A percentile compares a stretch with the other conserved stretches of the same genome.
These are phyloP conservation scores for Fragilaria radians DNA, from an alignment of 108 stramenopile genomes.

Conservation along the genomic window DNA sequence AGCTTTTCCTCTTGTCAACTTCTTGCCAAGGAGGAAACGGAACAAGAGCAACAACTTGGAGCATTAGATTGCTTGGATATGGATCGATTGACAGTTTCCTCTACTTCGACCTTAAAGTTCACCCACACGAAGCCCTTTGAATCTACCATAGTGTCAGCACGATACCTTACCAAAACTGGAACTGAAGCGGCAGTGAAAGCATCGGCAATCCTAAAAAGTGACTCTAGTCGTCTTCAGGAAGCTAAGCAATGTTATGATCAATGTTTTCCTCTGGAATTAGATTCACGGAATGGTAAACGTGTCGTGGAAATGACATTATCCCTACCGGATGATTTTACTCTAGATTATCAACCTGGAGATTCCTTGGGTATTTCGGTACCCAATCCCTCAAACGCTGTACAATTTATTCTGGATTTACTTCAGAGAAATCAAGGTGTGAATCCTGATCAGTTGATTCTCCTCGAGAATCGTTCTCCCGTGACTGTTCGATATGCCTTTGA, in stretches of 20 bases:
- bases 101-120: constrained; percentile 31
- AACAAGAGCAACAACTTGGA: constrained; percentile 6
- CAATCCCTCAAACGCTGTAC: constrained; percentile 44
- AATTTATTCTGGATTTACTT: constrained; percentile 55
- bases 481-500: constrained; percentile 56
- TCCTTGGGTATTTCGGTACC: constrained; percentile 75
- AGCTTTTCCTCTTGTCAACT: constrained; percentile 63
- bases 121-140: constrained; percentile 56
- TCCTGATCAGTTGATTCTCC: constrained; percentile 50
- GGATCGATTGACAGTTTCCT: constrained; percentile 53
- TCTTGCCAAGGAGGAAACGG: too few species aligned
- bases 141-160: constrained; percentile 43
- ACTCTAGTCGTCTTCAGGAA: constrained; percentile 7
- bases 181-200: constrained; percentile 34
- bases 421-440: constrained; percentile 42
- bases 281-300: constrained; percentile 68
- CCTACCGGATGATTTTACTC: constrained; percentile 69
- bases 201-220: background rate
- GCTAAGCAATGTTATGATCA: constrained; percentile 39
- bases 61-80: constrained; percentile 15
- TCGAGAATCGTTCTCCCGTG: constrained; percentile 41
- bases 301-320: constrained; percentile 74
- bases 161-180: constrained; percentile 72
- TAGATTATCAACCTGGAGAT: constrained; percentile 90
- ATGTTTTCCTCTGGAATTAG: constrained; percentile 34